Evolutionary conservation across 345 rosid genomes (phyloP).

Genomic region (Acer campestre): DNA sequence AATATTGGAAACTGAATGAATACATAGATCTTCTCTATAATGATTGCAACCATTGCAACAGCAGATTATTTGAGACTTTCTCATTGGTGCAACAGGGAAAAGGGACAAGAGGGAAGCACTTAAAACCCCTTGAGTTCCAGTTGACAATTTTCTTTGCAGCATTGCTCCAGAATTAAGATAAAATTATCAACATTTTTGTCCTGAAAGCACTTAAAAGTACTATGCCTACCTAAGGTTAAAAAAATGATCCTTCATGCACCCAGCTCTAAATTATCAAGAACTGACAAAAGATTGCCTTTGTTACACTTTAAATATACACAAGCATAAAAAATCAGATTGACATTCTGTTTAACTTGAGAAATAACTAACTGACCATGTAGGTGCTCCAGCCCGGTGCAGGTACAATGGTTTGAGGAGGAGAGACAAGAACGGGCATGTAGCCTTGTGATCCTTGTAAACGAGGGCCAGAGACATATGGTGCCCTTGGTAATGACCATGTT

Average conservation of each 20-base stretch:
- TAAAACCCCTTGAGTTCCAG: background rate
- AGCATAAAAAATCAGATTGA: slow-evolving; percentile 10
- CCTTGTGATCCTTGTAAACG: slow-evolving; percentile 51
- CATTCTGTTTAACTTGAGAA: slow-evolving; percentile 8
- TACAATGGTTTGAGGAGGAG: slow-evolving; percentile 59
- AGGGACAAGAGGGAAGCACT: background rate
- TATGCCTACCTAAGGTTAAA: background rate
- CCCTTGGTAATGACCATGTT: slow-evolving; percentile 56
- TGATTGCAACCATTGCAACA: background rate
- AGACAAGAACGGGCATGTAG: slow-evolving; percentile 57
- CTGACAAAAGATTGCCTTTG: background rate
- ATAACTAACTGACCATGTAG: slow-evolving; percentile 54
- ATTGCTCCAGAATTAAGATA: slow-evolving; percentile 6
- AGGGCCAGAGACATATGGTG: slow-evolving; percentile 51
- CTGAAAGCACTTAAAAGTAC: background rate
- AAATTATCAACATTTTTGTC: background rate
- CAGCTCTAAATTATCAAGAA: background rate
- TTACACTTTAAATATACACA: background rate
- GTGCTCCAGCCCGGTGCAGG: slow-evolving; percentile 71
- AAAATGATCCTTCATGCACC: background rate
- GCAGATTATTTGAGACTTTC: slow-evolving; percentile 7
- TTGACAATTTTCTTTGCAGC: background rate
- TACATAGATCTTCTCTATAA: background rate
- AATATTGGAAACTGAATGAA: background rate
- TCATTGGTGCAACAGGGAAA: background rate